Percentiles rank a stretch among this genome's conserved stretches.
phyloP scores from a whole-genome alignment of 768 basidiomycete species.

The Mycena venus region DNA sequence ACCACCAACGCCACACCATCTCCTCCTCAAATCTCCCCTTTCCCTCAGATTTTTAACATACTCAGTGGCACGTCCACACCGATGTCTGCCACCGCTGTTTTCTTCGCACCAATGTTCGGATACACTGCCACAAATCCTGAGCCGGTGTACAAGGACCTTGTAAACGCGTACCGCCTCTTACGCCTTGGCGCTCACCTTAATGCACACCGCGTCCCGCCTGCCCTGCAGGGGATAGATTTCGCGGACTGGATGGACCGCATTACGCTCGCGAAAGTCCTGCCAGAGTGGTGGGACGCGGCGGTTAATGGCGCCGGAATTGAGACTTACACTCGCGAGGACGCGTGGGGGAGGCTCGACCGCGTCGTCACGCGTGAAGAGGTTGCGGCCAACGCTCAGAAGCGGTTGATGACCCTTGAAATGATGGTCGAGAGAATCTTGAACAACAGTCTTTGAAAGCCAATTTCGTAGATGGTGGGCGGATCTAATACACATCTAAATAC shows the following conservation, averaged over 20 bases:
- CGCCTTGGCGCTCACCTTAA: slow-evolving; percentile 10
- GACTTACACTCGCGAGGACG: slow-evolving; percentile 6
- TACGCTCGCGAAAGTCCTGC: background rate
- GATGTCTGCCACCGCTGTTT: background rate
- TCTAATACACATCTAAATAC: background rate
- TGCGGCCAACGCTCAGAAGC: background rate
- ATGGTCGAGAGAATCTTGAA: slow-evolving; percentile 13
- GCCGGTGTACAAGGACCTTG: slow-evolving; percentile 16
- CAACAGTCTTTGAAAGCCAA: slow-evolving; percentile 8
- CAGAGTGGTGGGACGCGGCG: slow-evolving; percentile 19
- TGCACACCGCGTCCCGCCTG: background rate
- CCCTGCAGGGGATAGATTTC: slow-evolving; percentile 15
- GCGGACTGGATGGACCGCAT: slow-evolving; percentile 22
- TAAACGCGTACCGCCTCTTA: slow-evolving; percentile 17
- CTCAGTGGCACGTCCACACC: background rate
- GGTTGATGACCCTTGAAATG: slow-evolving; percentile 13
- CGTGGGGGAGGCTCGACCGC: slow-evolving; percentile 17
- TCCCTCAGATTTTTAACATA: slow-evolving; percentile 12
- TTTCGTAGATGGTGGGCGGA: background rate
- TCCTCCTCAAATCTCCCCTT: background rate
- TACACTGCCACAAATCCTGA: background rate
- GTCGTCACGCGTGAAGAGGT: slow-evolving; percentile 6
- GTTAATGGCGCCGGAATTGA: slow-evolving; percentile 16
- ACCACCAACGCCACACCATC: background rate
- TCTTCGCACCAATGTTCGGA: slow-evolving; percentile 9